phyloP scores from a whole-genome alignment of 257 asterid genomes.

The Solanum verrucosum region DNA sequence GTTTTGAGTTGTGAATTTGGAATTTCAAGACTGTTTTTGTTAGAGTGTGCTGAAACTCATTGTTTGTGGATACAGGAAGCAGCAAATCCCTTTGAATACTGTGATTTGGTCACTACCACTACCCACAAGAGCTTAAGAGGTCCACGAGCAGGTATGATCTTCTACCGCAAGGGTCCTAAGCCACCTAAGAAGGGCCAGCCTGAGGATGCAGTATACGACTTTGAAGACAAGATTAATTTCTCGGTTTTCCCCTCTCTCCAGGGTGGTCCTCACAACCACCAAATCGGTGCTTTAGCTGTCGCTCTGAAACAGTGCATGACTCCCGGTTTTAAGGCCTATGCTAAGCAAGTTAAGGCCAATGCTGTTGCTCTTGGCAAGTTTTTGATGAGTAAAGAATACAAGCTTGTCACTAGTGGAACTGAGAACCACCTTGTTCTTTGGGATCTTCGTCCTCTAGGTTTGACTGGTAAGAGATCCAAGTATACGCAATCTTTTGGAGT shows the following conservation, averaged over 20 bases:
- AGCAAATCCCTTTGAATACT: conserved; percentile 48
- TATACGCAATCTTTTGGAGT: neutral
- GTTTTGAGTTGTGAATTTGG: neutral
- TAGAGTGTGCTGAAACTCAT: neutral
- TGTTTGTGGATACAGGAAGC: conserved; percentile 44
- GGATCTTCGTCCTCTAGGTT: conserved; percentile 98
- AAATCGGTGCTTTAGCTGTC: conserved; percentile 95
- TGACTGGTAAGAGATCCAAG: conserved; percentile 54
- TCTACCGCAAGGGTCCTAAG: conserved; percentile 41
- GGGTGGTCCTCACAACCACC: conserved; percentile 99
- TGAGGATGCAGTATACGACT: conserved; percentile 73
- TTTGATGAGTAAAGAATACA: conserved; percentile 81
- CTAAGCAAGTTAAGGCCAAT: conserved; percentile 89
- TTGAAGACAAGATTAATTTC: conserved; percentile 91
- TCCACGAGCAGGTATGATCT: conserved; percentile 55
- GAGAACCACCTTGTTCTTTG: conserved; percentile 97
- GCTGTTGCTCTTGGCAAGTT: conserved; percentile 84
- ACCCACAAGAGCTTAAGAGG: conserved; percentile 84
- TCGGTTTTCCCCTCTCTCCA: conserved; percentile 95
- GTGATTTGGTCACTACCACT: conserved; percentile 67
- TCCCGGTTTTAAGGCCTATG: conserved; percentile 87
- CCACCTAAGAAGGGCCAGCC: conserved; percentile 60
- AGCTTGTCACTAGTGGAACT: conserved; percentile 81
- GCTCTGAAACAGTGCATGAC: conserved; percentile 77
- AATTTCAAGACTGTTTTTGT: neutral